A percentile compares a stretch with the other conserved stretches of the same genome.
Evolutionary conservation across 768 basidiomycete species (phyloP).

Genomic region (Leccinum longicurvipes): DNA sequence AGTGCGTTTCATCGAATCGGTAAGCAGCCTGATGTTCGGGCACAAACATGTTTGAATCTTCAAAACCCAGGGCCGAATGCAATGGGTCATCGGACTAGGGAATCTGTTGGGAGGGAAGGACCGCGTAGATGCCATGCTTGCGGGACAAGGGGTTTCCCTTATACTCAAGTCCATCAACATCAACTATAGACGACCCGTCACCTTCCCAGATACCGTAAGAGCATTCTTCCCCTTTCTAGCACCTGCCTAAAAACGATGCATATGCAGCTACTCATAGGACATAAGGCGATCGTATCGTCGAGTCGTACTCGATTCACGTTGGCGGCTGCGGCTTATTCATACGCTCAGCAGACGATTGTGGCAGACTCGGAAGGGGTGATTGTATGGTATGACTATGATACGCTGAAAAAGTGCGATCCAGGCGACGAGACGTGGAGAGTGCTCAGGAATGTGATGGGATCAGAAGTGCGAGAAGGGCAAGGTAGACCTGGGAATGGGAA

Average conservation of each 20-base stretch:
- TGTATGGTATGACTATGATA: conserved; percentile 80
- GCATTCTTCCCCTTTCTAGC: background rate
- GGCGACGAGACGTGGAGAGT: conserved; percentile 45
- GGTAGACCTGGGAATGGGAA: background rate
- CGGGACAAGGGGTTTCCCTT: conserved; percentile 62
- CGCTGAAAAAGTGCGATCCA: conserved; percentile 59
- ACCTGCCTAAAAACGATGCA: background rate
- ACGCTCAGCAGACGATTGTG: conserved; percentile 58
- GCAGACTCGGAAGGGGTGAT: conserved; percentile 60
- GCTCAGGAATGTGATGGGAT: conserved; percentile 19
- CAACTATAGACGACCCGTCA: conserved; percentile 67
- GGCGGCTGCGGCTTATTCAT: conserved; percentile 58
- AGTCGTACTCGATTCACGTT: conserved; percentile 47
- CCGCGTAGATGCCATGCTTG: conserved; percentile 54
- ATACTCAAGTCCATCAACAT: conserved; percentile 71
- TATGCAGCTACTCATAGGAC: conserved; percentile 59
- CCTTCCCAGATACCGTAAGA: conserved; percentile 72
- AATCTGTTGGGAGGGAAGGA: conserved; percentile 56
- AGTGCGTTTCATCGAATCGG: conserved; percentile 74
- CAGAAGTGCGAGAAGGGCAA: conserved; percentile 18
- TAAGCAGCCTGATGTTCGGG: conserved; percentile 26
- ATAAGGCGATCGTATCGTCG: conserved; percentile 43
- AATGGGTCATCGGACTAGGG: conserved; percentile 61
- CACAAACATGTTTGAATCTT: background rate
- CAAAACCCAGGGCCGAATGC: conserved; percentile 55